These are phyloP conservation scores for Plasmopara muralis DNA, from an alignment of 352 stramenopile genomes.

Conservation along the genomic window DNA sequence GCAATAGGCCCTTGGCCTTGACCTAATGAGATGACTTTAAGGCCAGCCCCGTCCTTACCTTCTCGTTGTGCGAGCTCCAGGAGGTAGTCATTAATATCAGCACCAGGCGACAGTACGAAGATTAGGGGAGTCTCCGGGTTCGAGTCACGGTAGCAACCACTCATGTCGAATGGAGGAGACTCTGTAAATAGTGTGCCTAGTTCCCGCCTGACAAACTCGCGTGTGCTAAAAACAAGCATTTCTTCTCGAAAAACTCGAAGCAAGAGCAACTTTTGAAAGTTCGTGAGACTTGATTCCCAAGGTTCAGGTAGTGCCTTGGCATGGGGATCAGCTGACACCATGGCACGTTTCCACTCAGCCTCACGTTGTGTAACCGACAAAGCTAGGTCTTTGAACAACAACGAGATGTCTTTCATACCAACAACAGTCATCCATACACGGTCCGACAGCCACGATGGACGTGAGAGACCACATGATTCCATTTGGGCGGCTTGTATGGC, in stretches of 20 bases:
- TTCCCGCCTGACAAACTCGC: conserved; percentile 74
- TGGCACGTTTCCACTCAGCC: conserved; percentile 66
- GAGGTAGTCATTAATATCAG: conserved; percentile 93
- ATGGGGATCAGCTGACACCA: conserved; percentile 80
- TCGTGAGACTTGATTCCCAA: conserved; percentile 67
- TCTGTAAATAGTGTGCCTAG: conserved; percentile 85
- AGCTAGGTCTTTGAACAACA: conserved; percentile 40
- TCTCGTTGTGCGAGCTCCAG: conserved; percentile 86
- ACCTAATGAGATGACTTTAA: conserved; percentile 92
- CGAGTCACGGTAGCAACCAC: conserved; percentile 89
- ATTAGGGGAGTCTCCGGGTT: conserved; percentile 89
- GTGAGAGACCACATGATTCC: conserved; percentile 24
- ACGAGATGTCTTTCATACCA: conserved; percentile 59
- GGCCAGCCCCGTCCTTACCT: conserved; percentile 75
- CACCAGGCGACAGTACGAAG: conserved; percentile 90
- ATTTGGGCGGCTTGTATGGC: conserved; percentile 35
- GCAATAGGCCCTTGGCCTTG: conserved; percentile 91
- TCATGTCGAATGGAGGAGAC: conserved; percentile 89
- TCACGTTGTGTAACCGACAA: conserved; percentile 37
- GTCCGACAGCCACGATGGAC: conserved; percentile 69
- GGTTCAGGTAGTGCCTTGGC: conserved; percentile 52
- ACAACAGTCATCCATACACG: conserved; percentile 69
- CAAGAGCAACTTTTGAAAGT: conserved; percentile 88
- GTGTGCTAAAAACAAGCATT: conserved; percentile 85
- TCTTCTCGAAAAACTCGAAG: conserved; percentile 87